Evolutionary conservation across 1,284 basidiomycete genomes (phyloP).

Genomic region (Anthracocystis walkeri): DNA sequence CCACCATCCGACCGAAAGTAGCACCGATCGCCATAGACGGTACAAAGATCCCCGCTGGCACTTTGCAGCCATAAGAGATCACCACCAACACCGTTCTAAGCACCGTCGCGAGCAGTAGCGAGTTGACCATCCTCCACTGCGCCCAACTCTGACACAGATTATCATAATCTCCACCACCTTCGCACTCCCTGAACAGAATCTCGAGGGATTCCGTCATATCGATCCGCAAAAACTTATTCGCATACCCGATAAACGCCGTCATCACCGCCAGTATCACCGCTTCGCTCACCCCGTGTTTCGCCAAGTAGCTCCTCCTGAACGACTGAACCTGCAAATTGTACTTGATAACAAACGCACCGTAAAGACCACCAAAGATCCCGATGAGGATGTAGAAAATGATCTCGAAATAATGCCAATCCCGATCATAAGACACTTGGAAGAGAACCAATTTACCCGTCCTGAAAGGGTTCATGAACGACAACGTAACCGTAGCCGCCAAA

Average conservation of each 20-base stretch:
- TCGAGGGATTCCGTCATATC: constrained; percentile 99
- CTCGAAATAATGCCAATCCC: constrained; percentile 99
- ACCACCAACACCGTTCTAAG: constrained; percentile 88
- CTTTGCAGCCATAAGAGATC: constrained; percentile 93
- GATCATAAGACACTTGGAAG: constrained; percentile 96
- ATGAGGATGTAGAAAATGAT: constrained; percentile 94
- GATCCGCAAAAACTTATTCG: constrained; percentile 92
- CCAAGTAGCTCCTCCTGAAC: constrained; percentile 89
- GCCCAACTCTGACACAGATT: constrained; percentile 94
- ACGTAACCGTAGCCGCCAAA: constrained; percentile 91
- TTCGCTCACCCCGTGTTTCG: constrained; percentile 85
- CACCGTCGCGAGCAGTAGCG: constrained; percentile 88
- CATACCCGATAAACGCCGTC: constrained; percentile 92
- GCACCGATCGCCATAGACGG: constrained; percentile 97
- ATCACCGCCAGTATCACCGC: constrained; percentile 86
- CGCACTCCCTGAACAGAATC: constrained; percentile 96
- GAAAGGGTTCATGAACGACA: constrained; percentile 98
- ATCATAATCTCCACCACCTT: constrained; percentile 89
- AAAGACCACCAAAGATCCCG: constrained; percentile 95
- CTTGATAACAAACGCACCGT: constrained; percentile 96
- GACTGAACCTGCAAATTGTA: constrained; percentile 95
- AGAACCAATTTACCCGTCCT: constrained; percentile 96
- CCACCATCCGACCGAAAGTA: constrained; percentile 88
- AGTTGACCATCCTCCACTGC: constrained; percentile 96
- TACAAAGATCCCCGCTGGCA: constrained; percentile 97